Percentiles rank a stretch among this genome's conserved stretches.
These are phyloP conservation scores for Filobasidium uniguttulatum DNA, from an alignment of 1,284 basidiomycete species.

Conservation along the genomic window DNA sequence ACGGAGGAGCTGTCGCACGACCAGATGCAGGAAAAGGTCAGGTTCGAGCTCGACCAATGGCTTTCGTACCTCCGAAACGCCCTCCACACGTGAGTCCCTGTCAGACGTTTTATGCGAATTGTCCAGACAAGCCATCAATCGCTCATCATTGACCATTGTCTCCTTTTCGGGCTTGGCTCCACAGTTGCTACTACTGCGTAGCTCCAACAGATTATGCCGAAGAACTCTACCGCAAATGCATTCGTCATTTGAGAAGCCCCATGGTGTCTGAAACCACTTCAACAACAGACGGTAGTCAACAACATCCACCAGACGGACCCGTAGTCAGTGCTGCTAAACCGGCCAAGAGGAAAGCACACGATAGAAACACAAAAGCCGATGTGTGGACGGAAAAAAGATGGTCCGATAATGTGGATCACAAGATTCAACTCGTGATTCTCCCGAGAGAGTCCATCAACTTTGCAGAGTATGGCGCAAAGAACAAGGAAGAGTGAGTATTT, in stretches of 20 bases:
- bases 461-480: constrained; percentile 72
- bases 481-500: constrained; percentile 62
- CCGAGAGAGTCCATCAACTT: constrained; percentile 56
- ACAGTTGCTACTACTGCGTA: constrained; percentile 91
- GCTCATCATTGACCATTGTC: no score
- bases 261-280: constrained; percentile 42
- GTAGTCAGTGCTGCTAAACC: no score
- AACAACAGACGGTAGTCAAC: constrained; percentile 5
- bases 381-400: constrained; percentile 8
- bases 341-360: not conserved
- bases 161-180: no score
- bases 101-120: constrained; percentile 15
- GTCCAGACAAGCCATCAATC: not conserved
- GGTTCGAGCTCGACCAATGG: constrained; percentile 27
- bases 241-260: constrained; percentile 58
- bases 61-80: constrained; percentile 29
- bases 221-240: constrained; percentile 83
- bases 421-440: constrained; percentile 16
- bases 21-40: constrained; percentile 20
- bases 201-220: constrained; percentile 80
- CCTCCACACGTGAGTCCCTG: constrained; percentile 26
- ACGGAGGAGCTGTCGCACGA: constrained; percentile 17
- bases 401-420: constrained; percentile 16
- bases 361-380: not conserved
- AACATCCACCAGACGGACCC: constrained; percentile 1